phyloP scores from a whole-genome alignment of 768 basidiomycete species.

The Leccinum truebloodii region DNA sequence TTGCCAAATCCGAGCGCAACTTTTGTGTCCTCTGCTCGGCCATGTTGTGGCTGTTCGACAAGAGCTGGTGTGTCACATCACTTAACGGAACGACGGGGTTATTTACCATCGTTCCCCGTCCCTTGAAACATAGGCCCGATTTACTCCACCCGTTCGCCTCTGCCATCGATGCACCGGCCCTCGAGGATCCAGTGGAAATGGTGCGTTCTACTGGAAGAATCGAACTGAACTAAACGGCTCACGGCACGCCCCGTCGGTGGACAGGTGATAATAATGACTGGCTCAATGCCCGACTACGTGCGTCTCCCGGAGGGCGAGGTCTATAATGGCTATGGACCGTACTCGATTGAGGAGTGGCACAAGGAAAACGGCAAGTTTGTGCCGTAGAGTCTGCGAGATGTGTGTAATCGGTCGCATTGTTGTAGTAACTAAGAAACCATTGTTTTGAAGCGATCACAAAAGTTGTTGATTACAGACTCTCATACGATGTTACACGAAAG shows the following conservation, averaged over 20 bases:
- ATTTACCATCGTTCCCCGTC: background rate
- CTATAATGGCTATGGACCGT: slow-evolving; percentile 30
- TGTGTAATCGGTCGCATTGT: background rate
- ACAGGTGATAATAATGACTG: slow-evolving; percentile 46
- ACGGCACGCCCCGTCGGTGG: background rate
- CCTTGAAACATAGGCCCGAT: slow-evolving; percentile 50
- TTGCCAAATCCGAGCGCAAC: slow-evolving; percentile 56
- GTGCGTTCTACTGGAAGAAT: slow-evolving; percentile 32
- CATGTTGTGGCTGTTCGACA: slow-evolving; percentile 69
- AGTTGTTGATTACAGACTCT: background rate
- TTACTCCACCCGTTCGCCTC: slow-evolving; percentile 68
- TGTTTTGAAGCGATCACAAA: background rate
- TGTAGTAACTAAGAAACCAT: background rate
- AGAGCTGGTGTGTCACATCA: slow-evolving; percentile 43
- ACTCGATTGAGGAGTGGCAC: no score
- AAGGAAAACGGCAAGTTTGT: slow-evolving; percentile 35
- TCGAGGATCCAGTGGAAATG: slow-evolving; percentile 51
- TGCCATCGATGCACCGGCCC: slow-evolving; percentile 61
- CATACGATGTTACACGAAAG: slow-evolving; percentile 2
- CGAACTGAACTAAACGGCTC: background rate
- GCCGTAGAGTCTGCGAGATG: slow-evolving; percentile 1
- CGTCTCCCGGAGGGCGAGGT: slow-evolving; percentile 59
- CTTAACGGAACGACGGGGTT: no score
- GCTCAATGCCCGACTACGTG: slow-evolving; percentile 60
- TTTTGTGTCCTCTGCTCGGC: slow-evolving; percentile 65